Conservation (phyloP, 2,329 filamentous ascomycete genomes). For the Paecilomyces niveus region DNA sequence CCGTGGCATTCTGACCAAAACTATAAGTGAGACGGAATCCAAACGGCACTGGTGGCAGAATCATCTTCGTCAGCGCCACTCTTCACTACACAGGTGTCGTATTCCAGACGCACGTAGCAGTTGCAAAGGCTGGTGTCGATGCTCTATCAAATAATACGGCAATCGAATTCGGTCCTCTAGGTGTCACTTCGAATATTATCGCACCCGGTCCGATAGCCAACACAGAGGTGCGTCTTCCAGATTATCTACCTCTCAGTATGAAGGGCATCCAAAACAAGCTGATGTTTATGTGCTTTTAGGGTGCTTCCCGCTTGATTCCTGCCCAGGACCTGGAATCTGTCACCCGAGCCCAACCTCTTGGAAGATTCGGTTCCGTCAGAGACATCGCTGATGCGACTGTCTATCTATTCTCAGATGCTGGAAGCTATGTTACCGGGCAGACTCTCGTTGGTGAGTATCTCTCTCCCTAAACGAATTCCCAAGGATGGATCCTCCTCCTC, state of each 20-base stretch:
- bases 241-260: background rate
- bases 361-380: conserved; percentile 69
- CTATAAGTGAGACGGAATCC: conserved; percentile 27
- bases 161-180: conserved; percentile 83
- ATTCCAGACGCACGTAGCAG: conserved; percentile 81
- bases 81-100: conserved; percentile 85
- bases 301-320: conserved; percentile 58
- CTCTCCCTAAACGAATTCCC: background rate
- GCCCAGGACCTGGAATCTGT: conserved; percentile 44
- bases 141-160: conserved; percentile 71
- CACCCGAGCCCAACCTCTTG: conserved; percentile 57
- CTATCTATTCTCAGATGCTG: conserved; percentile 78
- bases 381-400: conserved; percentile 92
- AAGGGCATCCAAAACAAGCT: background rate
- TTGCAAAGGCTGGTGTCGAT: conserved; percentile 87
- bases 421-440: conserved; percentile 79
- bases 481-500: background rate
- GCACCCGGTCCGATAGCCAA: conserved; percentile 77
- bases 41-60: conserved; percentile 64
- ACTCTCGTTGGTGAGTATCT: conserved; percentile 54
- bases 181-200: conserved; percentile 82
- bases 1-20: background rate
- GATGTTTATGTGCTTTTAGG: conserved; percentile 28
- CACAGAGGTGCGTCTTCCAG: conserved; percentile 53
- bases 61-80: conserved; percentile 83